These are phyloP conservation scores for Aspergillus sp. DNA, from an alignment of 2,329 filamentous ascomycete species.

Conservation along the genomic window DNA sequence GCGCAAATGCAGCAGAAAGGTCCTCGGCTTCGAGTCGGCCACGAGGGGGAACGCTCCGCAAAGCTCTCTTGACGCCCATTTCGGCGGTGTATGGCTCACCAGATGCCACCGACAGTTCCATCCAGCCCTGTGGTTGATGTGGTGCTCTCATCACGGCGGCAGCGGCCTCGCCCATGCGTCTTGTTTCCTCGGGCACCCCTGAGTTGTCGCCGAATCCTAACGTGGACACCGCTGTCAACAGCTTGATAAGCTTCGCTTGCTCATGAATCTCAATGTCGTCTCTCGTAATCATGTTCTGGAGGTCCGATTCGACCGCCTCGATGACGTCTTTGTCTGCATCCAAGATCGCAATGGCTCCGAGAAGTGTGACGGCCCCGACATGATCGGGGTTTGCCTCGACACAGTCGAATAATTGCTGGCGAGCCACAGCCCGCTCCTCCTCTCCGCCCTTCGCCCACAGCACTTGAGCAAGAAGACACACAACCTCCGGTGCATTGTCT, in stretches of 20 bases:
- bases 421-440: slow-evolving; percentile 71
- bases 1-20: slow-evolving; percentile 70
- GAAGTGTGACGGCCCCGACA: slow-evolving; percentile 73
- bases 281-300: slow-evolving; percentile 69
- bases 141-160: slow-evolving; percentile 80
- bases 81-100: slow-evolving; percentile 60
- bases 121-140: slow-evolving; percentile 77
- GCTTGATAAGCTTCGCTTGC: slow-evolving; percentile 67
- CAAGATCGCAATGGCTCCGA: slow-evolving; percentile 80
- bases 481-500: slow-evolving; percentile 72
- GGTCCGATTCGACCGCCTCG: slow-evolving; percentile 75
- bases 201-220: slow-evolving; percentile 51
- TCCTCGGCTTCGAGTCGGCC: slow-evolving; percentile 68
- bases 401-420: slow-evolving; percentile 75
- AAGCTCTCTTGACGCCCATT: slow-evolving; percentile 79
- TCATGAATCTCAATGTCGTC: slow-evolving; percentile 63
- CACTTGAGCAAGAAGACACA: slow-evolving; percentile 85
- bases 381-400: slow-evolving; percentile 74
- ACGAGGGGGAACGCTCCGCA: slow-evolving; percentile 69
- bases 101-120: slow-evolving; percentile 63
- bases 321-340: slow-evolving; percentile 77
- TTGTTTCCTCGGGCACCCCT: slow-evolving; percentile 44
- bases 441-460: slow-evolving; percentile 85
- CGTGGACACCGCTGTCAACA: slow-evolving; percentile 72
- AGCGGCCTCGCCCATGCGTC: slow-evolving; percentile 65